These are phyloP conservation scores for Trypanosoma lewisi DNA, from an alignment of 208 protist genomes.

Conservation along the genomic window DNA sequence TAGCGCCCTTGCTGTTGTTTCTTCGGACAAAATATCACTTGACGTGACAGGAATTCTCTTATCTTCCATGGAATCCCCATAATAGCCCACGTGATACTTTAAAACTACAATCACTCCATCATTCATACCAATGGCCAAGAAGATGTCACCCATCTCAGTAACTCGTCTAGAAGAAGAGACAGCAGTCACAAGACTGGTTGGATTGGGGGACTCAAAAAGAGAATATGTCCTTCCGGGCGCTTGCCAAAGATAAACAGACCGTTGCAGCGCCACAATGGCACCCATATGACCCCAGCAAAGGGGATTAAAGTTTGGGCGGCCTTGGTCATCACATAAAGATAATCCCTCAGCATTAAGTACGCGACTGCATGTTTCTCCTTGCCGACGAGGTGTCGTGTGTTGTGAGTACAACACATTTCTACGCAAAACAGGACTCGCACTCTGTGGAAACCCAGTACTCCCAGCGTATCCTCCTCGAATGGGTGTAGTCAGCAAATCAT, in stretches of 20 bases:
- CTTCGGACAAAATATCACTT: neutral
- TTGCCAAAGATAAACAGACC: slow-evolving; percentile 29
- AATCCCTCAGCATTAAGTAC: slow-evolving; percentile 24
- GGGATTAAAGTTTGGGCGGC: slow-evolving; percentile 20
- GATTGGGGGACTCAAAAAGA: slow-evolving; percentile 1
- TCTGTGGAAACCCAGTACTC: slow-evolving; percentile 8
- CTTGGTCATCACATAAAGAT: slow-evolving; percentile 16
- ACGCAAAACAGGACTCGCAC: slow-evolving; percentile 17
- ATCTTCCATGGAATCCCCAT: neutral
- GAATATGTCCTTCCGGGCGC: slow-evolving; percentile 1
- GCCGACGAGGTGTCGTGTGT: slow-evolving; percentile 14
- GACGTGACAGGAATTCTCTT: neutral
- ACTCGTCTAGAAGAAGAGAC: slow-evolving; percentile 15
- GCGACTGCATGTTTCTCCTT: slow-evolving; percentile 16
- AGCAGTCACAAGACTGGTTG: slow-evolving; percentile 12
- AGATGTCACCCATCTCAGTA: slow-evolving; percentile 15
- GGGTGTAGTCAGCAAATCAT: slow-evolving; percentile 13
- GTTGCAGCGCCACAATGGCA: slow-evolving; percentile 27
- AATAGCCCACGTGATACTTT: slow-evolving; percentile 12
- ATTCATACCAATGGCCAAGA: slow-evolving; percentile 22
- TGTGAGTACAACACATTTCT: slow-evolving; percentile 22
- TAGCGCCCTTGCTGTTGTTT: neutral
- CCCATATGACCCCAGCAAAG: slow-evolving; percentile 33
- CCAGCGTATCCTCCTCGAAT: neutral
- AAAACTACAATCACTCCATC: slow-evolving; percentile 26